Base-by-base conservation (phyloP, 2,329 filamentous ascomycete species). In the Calonectria pteridis region DNA sequence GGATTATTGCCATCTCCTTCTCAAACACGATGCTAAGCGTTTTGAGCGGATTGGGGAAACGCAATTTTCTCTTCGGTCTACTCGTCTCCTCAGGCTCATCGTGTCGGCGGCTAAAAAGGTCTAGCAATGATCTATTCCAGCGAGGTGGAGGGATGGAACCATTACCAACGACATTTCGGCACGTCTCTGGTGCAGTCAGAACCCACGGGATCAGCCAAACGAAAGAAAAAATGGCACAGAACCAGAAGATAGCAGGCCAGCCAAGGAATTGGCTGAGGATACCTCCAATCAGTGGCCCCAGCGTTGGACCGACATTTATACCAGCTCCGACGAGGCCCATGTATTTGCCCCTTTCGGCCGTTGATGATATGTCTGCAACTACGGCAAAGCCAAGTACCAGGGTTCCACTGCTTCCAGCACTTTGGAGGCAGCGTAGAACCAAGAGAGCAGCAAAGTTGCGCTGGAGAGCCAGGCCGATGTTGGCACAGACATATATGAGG, bases 231-330 rank as follows among this genome's bases (percentile, higher is more conserved):
- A 94, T 92, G 46, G 89, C 87, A 70, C 93, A 87, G 78, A 94
- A 93, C 92, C 92, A 94, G 78, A 94, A 94, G 70, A 93, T 91
- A 69, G 89, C 87, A n/a, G 89, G 85, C 93, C 93, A 94, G 11
- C 91, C 91, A 0, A 93, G 86, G 73, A 89, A 93, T 75, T 93
- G 86, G 23, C 88, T 88, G 23, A 95, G 82, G 1, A 94, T 75
- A 1, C 93, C 93, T 18, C 93, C 93, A 4, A 94, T 84, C 1
- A 93, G 87, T 0, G 93, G 92, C 0, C 90, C 88, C 6, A 91
- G 69, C 0, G 89, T 84, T 3, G 89, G 88, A 0, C 88, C 89
- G 35, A 94, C 79, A 4, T 92, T 90, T 68, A 89, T 85, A 20
- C 89, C 91, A 5, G 87, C 87, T 37, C 88, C 89, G n/a, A 92